Evolutionary conservation across 2,329 filamentous ascomycete genomes (phyloP).

Genomic region (Aaosphaeria arxii): DNA sequence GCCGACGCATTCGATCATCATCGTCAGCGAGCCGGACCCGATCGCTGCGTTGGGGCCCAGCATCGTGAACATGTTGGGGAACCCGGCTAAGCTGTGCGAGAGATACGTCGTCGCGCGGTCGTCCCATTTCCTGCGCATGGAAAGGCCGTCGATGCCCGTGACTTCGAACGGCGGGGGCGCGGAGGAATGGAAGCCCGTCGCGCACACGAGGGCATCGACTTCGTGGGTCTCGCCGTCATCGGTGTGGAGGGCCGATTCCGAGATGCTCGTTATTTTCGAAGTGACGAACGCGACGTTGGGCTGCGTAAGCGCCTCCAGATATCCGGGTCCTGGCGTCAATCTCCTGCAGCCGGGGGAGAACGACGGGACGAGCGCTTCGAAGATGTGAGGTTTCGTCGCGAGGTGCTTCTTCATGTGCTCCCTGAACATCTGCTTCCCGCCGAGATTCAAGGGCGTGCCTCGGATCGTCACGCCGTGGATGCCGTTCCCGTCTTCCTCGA

Average conservation of each 20-base stretch:
- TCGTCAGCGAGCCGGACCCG: slow-evolving; percentile 38
- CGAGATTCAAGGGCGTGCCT: slow-evolving; percentile 37
- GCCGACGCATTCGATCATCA: slow-evolving; percentile 40
- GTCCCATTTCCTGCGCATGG: slow-evolving; percentile 35
- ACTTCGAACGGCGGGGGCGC: slow-evolving; percentile 40
- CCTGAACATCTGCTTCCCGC: slow-evolving; percentile 36
- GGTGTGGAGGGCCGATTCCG: slow-evolving; percentile 38
- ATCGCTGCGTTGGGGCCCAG: slow-evolving; percentile 42
- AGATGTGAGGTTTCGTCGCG: slow-evolving; percentile 37
- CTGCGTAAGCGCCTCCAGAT: slow-evolving; percentile 47
- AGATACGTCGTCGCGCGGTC: slow-evolving; percentile 30
- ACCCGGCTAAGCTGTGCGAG: slow-evolving; percentile 22
- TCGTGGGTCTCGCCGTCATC: slow-evolving; percentile 37
- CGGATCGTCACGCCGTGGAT: slow-evolving; percentile 31
- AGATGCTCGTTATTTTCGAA: slow-evolving; percentile 33
- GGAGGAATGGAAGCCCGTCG: slow-evolving; percentile 43
- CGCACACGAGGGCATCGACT: slow-evolving; percentile 45
- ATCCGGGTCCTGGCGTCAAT: slow-evolving; percentile 51
- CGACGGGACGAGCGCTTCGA: slow-evolving; percentile 39
- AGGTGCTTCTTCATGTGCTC: slow-evolving; percentile 42
- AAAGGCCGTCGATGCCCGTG: slow-evolving; percentile 22
- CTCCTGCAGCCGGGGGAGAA: slow-evolving; percentile 49
- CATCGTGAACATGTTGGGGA: slow-evolving; percentile 44
- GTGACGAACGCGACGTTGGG: slow-evolving; percentile 41
- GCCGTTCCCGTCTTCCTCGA: slow-evolving; percentile 32